Evolutionary conservation across 2,329 filamentous ascomycete species (phyloP), one percentile per base, ranked within the genome.

Genomic region (Diaporthe longicolla): DNA sequence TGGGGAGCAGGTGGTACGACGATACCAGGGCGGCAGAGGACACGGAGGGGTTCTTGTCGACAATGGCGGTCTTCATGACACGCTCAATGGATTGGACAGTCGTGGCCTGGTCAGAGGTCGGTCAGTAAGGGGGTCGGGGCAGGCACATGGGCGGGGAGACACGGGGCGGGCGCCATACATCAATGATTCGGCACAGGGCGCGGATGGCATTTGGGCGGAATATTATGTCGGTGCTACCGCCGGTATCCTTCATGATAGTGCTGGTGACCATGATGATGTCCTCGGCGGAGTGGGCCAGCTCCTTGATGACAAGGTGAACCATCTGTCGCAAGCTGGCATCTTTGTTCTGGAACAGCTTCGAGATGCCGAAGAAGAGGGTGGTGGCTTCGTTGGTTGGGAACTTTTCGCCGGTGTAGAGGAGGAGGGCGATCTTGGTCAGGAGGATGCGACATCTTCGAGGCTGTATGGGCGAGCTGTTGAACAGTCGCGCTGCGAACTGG

Each of bases 261-360:
- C 95, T 97, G 24, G 97, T 99, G 76, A 98, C 97, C 97, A 99
- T 98, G 83, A 99, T 99, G 77, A 98, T 97, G 89, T 99, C 97
- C 87, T 98, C 95, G 74, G 97, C 97, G 32, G 95, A 98, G 84
- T 92, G 92, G 78, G 96, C 95, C 81, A 99, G 89, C 89, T 99
- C 97, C 91, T 98, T 99, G 87, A 98, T 94, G 82, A 98, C 93
- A 78, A 98, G 89, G 87, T 98, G 97, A 69, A 99, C 96, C 95
- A 98, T 98, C 88, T 99, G 97, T 81, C 97, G 95, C 82, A 99
- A 89, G 80, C 95, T 96, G 80, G 95, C 94, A 93, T 99, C 97
- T 86, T 98, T 98, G 87, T 98, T 98, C 89, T 98, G 96, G 90
- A 99, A 99, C 75, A 98, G 91, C 89, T 98, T 98, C 76, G 96